Base-by-base conservation (phyloP, 805 yeast genomes). In the Wickerhamiella spandovensis region DNA sequence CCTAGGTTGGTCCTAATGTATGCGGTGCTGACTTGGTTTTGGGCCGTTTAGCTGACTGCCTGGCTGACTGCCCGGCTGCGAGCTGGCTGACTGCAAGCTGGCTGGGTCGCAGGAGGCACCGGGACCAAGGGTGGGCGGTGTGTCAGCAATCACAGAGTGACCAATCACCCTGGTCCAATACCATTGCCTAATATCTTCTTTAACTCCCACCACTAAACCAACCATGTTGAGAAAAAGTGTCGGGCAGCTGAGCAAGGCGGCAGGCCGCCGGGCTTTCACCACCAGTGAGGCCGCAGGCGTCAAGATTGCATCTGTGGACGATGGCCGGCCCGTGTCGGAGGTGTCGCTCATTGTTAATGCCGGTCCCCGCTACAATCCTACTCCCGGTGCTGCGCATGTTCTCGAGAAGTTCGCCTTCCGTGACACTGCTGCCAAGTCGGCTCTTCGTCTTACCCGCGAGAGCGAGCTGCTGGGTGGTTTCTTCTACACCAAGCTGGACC, bases 401-500 rank as follows among this genome's bases (percentile, higher is more conserved):
- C 75, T 89, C 63, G 78, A 90, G 63, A 78, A 87, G 68, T 88
- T 79, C 68, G 82, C 82, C 61, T 92, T 83, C 74, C 62, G 65
- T 65, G 82, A 84, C 75, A 87, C 95, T 51, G 74, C 74, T 54
- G 67, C 78, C 60, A 86, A 87, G 68, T 83, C 96, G 18, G 95
- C 92, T 22, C 76, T 92, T 66, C 84, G 97, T 73, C 75, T 89
- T 63, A 84, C 88, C 64, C 84, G 98, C 71, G 98, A 92, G 72
- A 72, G 89, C 48, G 98, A 90, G 73, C 78, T 92, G 57, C 75
- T 90, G 57, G 97, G 98, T 59, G 97, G 95, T 65, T 70, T 69
- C 53, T 77, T 87, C 68, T 64, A 75, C 47, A 73, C 95, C 44
- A 61, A 64, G 51, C 81, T 87, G 60, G 79, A 84, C 67, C 83